These are phyloP conservation scores for Dioszegia hungarica DNA, from an alignment of 768 basidiomycete genomes.

Conservation along the genomic window DNA sequence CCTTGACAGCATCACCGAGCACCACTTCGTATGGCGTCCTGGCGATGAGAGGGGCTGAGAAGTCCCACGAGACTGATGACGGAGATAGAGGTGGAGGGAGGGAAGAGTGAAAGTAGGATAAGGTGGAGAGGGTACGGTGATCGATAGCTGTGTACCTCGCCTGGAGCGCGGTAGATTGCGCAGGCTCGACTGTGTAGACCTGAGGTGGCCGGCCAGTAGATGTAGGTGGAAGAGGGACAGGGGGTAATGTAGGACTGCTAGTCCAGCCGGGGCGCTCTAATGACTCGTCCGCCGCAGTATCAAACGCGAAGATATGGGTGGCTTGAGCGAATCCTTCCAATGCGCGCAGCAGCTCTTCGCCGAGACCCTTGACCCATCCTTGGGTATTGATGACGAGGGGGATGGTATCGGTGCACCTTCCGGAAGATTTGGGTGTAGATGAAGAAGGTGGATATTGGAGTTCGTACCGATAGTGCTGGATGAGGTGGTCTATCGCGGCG, in stretches of 20 bases:
- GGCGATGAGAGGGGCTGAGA: constrained; percentile 63
- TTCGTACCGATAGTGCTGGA: constrained; percentile 58
- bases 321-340: constrained; percentile 67
- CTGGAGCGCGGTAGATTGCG: constrained; percentile 54
- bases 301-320: constrained; percentile 56
- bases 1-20: constrained; percentile 57
- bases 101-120: constrained; percentile 71
- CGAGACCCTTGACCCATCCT: constrained; percentile 94
- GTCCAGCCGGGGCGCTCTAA: constrained; percentile 20
- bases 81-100: constrained; percentile 36
- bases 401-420: constrained; percentile 57
- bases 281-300: constrained; percentile 8
- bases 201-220: not conserved
- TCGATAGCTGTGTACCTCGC: constrained; percentile 61
- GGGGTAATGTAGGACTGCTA: constrained; percentile 14
- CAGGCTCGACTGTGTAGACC: constrained; percentile 49
- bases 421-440: constrained; percentile 6
- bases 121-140: constrained; percentile 61
- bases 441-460: constrained; percentile 51
- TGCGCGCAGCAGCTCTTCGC: constrained; percentile 66
- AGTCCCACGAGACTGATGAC: constrained; percentile 60
- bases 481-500: constrained; percentile 60
- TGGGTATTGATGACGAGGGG: constrained; percentile 92
- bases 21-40: constrained; percentile 69
- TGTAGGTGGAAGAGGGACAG: not conserved